phyloP scores from a whole-genome alignment of 345 rosid genomes.

The Hibiscus mutabilis region DNA sequence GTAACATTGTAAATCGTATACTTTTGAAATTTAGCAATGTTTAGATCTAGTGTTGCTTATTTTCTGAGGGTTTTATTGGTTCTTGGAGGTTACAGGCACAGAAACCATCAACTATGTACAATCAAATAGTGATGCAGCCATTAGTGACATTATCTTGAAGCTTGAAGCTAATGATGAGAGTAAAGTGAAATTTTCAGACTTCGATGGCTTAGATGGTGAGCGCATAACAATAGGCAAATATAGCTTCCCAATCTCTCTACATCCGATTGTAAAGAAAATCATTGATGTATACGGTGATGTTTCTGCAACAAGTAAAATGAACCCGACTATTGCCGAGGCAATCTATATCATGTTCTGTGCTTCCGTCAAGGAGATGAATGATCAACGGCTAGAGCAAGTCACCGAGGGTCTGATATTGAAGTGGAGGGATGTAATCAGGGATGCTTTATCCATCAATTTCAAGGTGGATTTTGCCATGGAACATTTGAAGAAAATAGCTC shows the following conservation, averaged over 20 bases:
- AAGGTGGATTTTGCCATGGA: conserved; percentile 2
- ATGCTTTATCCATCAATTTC: background rate
- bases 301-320: background rate
- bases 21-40: background rate
- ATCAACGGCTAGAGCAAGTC: background rate
- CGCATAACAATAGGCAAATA: background rate
- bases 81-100: background rate
- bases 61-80: background rate
- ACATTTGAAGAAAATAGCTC: background rate
- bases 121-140: background rate
- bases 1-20: background rate
- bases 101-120: background rate
- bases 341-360: conserved; percentile 3
- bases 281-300: background rate
- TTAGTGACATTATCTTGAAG: background rate
- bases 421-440: conserved; percentile 15
- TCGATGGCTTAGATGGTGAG: background rate
- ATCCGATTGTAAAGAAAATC: background rate
- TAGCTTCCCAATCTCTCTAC: background rate
- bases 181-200: background rate
- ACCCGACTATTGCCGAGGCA: background rate
- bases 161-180: background rate
- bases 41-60: background rate
- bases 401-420: background rate
- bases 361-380: background rate